Evolutionary conservation across 1,284 basidiomycete species (phyloP), one percentile per base, ranked within the genome.

Genomic region (Puccinia novopanici): DNA sequence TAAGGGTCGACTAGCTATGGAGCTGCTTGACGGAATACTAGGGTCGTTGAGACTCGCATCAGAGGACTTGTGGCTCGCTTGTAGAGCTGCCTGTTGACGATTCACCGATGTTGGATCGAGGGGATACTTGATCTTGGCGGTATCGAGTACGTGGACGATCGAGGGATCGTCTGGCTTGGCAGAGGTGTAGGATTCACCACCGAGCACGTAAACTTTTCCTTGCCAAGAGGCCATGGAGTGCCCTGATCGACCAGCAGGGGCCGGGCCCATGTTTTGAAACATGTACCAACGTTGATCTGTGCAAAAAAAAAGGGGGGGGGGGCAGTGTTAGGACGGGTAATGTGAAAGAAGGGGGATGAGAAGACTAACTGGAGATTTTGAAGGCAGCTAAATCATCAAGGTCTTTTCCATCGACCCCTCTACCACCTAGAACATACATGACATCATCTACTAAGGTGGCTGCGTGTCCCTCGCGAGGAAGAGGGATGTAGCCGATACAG

Each of bases 221-320:
- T 93, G 93, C 84, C 92, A 92, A 15, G 92, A 91, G 6, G 95
- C 93, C 92, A 98, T 95, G 27, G 94, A 92, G 87, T 99, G 96
- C 3, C 96, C 96, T 19, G 93, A 95, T 74, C 96, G 90, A 17
- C 94, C 93, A 77, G 89, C 91, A 1, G 96, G 96, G 9, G 93
- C 90, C 15, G 95, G 95, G 2, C 96, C 96, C 96, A 98, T 98
- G 86, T 98, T 97, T 86, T 97, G 95, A 88, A 99, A 98, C 93
- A 96, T 98, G 87, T 95, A 99, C 96, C 96, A 98, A 83, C 89
- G 86, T 82, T 88, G 87, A 82, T 89, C 88, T 88, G 82, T 37
- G 27, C 10, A 3, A 37, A 45, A 19, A 90, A 88, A 83, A 91
- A 90, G 90, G 92, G 83, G 70, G 68, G 72, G 50, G 65, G 77